Evolutionary conservation across 257 asterid species (phyloP).

Genomic region (Solanum pennellii): DNA sequence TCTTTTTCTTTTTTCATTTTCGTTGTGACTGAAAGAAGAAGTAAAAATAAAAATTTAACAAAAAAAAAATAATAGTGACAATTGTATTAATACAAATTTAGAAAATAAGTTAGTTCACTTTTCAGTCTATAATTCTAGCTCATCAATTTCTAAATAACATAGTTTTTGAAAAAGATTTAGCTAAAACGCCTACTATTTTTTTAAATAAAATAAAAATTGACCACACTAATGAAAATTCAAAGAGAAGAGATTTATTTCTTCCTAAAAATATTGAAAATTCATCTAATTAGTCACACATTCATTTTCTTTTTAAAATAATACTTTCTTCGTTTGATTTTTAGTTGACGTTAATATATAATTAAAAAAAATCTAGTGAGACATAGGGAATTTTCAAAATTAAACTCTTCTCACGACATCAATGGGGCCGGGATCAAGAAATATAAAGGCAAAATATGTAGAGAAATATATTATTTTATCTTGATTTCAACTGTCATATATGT

Average conservation of each 20-base stretch:
- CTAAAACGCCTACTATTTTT: no score
- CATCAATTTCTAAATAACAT: no score
- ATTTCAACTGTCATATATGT: background rate
- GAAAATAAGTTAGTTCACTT: background rate
- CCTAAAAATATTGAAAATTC: background rate
- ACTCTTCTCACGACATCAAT: background rate
- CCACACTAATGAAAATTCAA: background rate
- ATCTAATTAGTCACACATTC: background rate
- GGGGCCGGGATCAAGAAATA: background rate
- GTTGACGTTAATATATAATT: background rate
- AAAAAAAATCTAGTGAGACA: background rate
- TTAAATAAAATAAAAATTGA: background rate
- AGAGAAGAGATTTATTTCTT: background rate
- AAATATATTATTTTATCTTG: background rate
- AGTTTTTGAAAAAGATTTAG: no score
- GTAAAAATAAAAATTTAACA: no score
- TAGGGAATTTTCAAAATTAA: no score
- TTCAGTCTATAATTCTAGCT: background rate
- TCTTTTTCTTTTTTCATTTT: no score
- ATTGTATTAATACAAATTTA: background rate
- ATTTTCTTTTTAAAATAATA: background rate
- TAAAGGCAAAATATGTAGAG: no score
- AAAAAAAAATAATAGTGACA: background rate
- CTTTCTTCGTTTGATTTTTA: fast-evolving
- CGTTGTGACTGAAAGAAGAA: background rate